Evolutionary conservation across 495 filamentous ascomycete genomes (phyloP).

Genomic region (Evansstolkia leycettana): DNA sequence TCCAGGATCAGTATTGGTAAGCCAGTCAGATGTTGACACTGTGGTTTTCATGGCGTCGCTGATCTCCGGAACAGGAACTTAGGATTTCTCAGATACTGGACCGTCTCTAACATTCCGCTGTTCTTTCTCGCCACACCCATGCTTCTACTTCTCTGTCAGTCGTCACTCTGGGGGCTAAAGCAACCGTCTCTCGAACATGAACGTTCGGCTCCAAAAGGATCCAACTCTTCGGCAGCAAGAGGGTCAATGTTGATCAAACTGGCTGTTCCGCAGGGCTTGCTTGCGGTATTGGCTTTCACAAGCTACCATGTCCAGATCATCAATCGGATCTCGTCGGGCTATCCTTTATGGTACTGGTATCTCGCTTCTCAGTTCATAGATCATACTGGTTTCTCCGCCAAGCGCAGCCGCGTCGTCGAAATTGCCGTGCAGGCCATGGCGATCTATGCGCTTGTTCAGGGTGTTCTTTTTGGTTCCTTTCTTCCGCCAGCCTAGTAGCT

Average conservation of each 20-base stretch:
- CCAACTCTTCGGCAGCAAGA: slow-evolving; percentile 1
- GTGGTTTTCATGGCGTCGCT: background rate
- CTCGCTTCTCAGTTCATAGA: slow-evolving; percentile 34
- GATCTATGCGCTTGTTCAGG: slow-evolving; percentile 72
- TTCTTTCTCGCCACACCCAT: slow-evolving; percentile 77
- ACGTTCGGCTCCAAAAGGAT: slow-evolving; percentile 7
- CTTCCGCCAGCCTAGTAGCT: slow-evolving; percentile 64
- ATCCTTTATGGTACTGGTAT: slow-evolving; percentile 85
- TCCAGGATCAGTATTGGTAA: slow-evolving; percentile 85
- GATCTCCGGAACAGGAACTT: slow-evolving; percentile 50
- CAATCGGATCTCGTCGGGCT: slow-evolving; percentile 76
- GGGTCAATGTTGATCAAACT: slow-evolving; percentile 37
- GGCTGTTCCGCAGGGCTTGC: slow-evolving; percentile 57
- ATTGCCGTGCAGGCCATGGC: slow-evolving; percentile 54
- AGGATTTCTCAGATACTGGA: slow-evolving; percentile 89
- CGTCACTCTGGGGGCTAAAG: slow-evolving; percentile 40
- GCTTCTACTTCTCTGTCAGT: slow-evolving; percentile 52
- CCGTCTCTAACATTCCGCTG: slow-evolving; percentile 68
- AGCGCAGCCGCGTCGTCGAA: slow-evolving; percentile 11
- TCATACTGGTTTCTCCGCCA: slow-evolving; percentile 6
- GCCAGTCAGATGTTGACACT: slow-evolving; percentile 6
- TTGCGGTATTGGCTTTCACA: slow-evolving; percentile 59
- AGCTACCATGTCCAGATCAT: slow-evolving; percentile 91
- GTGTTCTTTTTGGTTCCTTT: slow-evolving; percentile 78
- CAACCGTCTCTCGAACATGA: slow-evolving; percentile 8